phyloP scores from a whole-genome alignment of 2,329 filamentous ascomycete species.

The Arthrobotrys pseudoclavata region DNA sequence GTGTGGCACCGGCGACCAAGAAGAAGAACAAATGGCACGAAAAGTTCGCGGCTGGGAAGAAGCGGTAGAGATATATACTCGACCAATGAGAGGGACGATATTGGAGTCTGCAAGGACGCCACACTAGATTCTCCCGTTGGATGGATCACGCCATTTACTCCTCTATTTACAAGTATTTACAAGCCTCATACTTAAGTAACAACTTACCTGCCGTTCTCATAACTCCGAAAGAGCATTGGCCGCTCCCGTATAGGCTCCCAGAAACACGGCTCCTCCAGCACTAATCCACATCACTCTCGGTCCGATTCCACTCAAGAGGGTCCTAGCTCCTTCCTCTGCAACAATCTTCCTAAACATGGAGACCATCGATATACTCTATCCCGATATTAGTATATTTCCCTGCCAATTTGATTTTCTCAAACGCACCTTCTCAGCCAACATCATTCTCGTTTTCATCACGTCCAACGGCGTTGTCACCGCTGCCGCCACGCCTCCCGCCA shows the following conservation, averaged over 20 bases:
- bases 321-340: constrained; percentile 68
- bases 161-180: constrained; percentile 38
- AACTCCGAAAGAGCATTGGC: constrained; percentile 53
- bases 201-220: constrained; percentile 10
- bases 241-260: constrained; percentile 71
- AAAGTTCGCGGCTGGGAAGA: constrained; percentile 56
- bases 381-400: constrained; percentile 1
- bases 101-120: neutral
- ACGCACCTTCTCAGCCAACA: constrained; percentile 83
- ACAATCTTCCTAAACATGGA: constrained; percentile 61
- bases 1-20: constrained; percentile 8
- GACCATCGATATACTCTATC: constrained; percentile 57
- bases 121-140: constrained; percentile 21
- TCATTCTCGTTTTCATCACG: constrained; percentile 95
- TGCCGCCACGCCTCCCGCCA: constrained; percentile 87
- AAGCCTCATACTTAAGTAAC: neutral
- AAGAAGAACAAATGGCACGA: constrained; percentile 60
- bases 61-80: constrained; percentile 24
- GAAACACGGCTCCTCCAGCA: constrained; percentile 90
- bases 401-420: constrained; percentile 65
- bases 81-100: neutral
- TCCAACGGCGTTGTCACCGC: constrained; percentile 92
- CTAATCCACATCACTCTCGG: constrained; percentile 95
- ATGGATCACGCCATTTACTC: constrained; percentile 25
- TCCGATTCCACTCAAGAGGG: constrained; percentile 72